Evolutionary conservation across 768 basidiomycete genomes (phyloP).

Genomic region (Hygrocybe punicea): DNA sequence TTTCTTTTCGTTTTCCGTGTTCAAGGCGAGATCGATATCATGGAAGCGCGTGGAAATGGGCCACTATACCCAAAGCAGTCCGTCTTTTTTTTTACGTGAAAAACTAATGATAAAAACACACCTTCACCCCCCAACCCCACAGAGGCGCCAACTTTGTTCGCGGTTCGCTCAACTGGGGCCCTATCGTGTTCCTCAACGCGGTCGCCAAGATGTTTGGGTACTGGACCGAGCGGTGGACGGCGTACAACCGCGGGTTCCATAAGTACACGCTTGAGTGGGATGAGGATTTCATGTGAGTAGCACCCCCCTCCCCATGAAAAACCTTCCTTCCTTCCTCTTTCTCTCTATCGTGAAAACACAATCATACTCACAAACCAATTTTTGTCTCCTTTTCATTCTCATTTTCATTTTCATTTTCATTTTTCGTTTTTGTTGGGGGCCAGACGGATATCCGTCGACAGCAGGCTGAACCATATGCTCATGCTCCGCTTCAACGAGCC

Average conservation of each 20-base stretch:
- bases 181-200: slow-evolving; percentile 58
- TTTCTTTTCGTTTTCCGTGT: background rate
- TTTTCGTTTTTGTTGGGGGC: too few relatives aligned
- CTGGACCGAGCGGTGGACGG: slow-evolving; percentile 62
- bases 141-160: slow-evolving; percentile 66
- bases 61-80: slow-evolving; percentile 59
- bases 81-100: slow-evolving; percentile 20
- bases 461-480: slow-evolving; percentile 71
- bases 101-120: too few relatives aligned
- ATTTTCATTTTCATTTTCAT: too few relatives aligned
- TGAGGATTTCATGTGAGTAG: slow-evolving; percentile 66
- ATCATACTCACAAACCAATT: too few relatives aligned
- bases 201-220: slow-evolving; percentile 76
- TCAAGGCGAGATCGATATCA: slow-evolving; percentile 75
- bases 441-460: slow-evolving; percentile 80
- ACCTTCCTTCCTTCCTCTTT: too few relatives aligned
- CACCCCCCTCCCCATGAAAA: too few relatives aligned
- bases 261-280: slow-evolving; percentile 85
- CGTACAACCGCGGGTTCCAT: slow-evolving; percentile 73
- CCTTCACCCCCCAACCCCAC: slow-evolving; percentile 2
- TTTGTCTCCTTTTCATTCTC: too few relatives aligned
- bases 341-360: too few relatives aligned
- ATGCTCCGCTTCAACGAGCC: slow-evolving; percentile 56
- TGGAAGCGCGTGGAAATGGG: slow-evolving; percentile 72
- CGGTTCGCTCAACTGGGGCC: slow-evolving; percentile 77